Percentiles rank a stretch among this genome's conserved stretches.
Conservation (phyloP, 2,329 filamentous ascomycete genomes). For the Dothidotthia symphoricarpi region DNA sequence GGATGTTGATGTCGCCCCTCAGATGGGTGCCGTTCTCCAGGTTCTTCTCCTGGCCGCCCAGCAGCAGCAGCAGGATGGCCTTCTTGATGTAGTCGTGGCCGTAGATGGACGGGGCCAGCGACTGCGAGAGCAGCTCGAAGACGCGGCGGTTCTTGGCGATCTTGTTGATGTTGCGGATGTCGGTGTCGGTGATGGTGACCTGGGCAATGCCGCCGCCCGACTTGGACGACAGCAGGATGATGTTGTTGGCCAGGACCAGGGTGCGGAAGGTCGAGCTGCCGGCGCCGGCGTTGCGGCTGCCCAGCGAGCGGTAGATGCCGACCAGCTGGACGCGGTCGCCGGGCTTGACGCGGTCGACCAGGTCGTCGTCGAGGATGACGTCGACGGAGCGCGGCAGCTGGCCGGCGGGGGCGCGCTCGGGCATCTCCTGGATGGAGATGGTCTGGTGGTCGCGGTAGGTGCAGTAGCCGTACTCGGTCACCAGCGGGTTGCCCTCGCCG, state of each 20-base stretch:
- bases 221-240: constrained; percentile 92
- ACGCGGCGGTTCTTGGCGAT: constrained; percentile 91
- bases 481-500: constrained; percentile 84
- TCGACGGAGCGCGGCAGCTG: constrained; percentile 94
- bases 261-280: constrained; percentile 95
- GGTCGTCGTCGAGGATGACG: constrained; percentile 92
- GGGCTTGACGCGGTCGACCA: constrained; percentile 92
- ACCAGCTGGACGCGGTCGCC: constrained; percentile 95
- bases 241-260: constrained; percentile 87
- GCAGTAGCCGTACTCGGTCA: constrained; percentile 94
- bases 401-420: constrained; percentile 89
- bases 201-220: constrained; percentile 92
- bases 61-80: constrained; percentile 89
- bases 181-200: constrained; percentile 88
- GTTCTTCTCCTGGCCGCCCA: constrained; percentile 98
- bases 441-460: constrained; percentile 96
- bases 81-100: constrained; percentile 98
- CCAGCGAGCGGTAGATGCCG: constrained; percentile 91
- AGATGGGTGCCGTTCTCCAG: constrained; percentile 96
- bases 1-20: constrained; percentile 96
- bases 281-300: constrained; percentile 87
- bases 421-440: constrained; percentile 99
- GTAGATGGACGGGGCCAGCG: constrained; percentile 92
- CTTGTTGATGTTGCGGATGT: constrained; percentile 99
- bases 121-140: constrained; percentile 89